These are phyloP conservation scores for Solanum pimpinellifolium DNA, from an alignment of 257 asterid species.

Conservation along the genomic window DNA sequence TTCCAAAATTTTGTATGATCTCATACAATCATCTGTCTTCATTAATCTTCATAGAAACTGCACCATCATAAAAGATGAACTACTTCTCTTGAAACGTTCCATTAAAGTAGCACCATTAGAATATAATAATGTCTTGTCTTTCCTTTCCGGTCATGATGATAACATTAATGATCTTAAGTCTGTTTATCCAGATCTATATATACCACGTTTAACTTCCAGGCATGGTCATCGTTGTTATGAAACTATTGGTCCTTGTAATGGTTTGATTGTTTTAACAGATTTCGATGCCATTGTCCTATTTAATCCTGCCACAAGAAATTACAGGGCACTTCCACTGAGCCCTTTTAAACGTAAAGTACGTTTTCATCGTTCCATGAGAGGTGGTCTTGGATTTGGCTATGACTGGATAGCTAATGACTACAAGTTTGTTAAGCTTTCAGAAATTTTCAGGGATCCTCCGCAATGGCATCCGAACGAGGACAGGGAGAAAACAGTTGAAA, in stretches of 20 bases:
- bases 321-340: neutral
- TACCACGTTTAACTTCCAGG: neutral
- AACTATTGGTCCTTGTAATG: neutral
- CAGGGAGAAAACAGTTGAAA: neutral
- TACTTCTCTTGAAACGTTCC: neutral
- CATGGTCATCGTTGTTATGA: neutral
- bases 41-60: neutral
- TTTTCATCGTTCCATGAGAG: neutral
- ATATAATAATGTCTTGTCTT: neutral
- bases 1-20: neutral
- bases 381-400: neutral
- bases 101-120: neutral
- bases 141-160: neutral
- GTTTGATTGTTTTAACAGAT: neutral
- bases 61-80: neutral
- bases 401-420: neutral
- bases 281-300: neutral
- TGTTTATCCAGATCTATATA: neutral
- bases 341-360: neutral
- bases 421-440: neutral
- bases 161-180: neutral
- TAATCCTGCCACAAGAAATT: neutral
- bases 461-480: neutral
- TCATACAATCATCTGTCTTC: neutral
- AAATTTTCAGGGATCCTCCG: neutral